phyloP scores from a whole-genome alignment of 768 basidiomycete genomes.

The Russula ochroleuca region DNA sequence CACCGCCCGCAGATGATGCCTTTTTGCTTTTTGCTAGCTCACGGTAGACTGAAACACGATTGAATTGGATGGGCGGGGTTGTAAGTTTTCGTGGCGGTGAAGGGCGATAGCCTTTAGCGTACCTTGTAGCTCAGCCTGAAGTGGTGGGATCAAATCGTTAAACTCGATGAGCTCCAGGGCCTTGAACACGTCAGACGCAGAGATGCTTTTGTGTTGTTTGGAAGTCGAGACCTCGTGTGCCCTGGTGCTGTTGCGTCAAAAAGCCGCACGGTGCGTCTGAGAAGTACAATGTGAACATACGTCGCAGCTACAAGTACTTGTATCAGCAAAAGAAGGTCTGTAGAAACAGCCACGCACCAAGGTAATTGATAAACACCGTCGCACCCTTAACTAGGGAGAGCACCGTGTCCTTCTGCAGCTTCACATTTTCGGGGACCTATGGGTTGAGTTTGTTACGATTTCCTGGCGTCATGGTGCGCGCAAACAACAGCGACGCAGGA shows the following conservation, averaged over 20 bases:
- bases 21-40: constrained; percentile 61
- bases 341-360: constrained; percentile 64
- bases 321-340: neutral
- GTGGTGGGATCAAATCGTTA: constrained; percentile 57
- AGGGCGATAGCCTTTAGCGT: constrained; percentile 27
- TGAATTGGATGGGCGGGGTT: neutral
- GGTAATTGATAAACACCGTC: constrained; percentile 92
- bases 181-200: constrained; percentile 85
- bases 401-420: constrained; percentile 87
- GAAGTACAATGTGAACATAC: constrained; percentile 33
- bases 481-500: neutral
- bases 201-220: constrained; percentile 83
- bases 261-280: neutral
- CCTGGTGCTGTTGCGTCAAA: constrained; percentile 38
- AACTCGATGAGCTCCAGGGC: constrained; percentile 79
- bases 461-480: neutral
- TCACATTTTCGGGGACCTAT: constrained; percentile 79
- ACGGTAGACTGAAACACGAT: constrained; percentile 52
- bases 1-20: constrained; percentile 31
- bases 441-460: neutral
- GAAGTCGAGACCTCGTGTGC: constrained; percentile 85
- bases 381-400: constrained; percentile 82
- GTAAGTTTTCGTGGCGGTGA: neutral
- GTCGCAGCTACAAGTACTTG: constrained; percentile 10
- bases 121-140: constrained; percentile 66